Conservation (phyloP, 495 filamentous ascomycete genomes). For the Penicillium roqueforti region DNA sequence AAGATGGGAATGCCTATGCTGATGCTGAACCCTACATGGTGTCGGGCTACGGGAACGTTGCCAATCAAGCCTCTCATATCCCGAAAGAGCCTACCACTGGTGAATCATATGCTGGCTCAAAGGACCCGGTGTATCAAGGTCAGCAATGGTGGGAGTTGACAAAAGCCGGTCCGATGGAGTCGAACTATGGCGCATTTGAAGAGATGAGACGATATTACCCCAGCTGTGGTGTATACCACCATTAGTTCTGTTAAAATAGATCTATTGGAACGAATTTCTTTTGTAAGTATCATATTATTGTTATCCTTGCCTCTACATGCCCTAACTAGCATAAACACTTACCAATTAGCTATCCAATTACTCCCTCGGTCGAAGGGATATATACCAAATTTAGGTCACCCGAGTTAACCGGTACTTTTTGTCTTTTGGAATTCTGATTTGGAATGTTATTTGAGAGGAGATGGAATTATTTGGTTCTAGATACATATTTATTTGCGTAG, state of each 20-base stretch:
- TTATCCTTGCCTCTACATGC: not conserved
- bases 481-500: not conserved
- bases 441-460: not conserved
- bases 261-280: not conserved
- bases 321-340: not conserved
- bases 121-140: conserved; percentile 57
- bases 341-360: not conserved
- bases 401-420: not conserved
- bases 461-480: conserved; percentile 2
- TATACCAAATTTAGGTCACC: not conserved
- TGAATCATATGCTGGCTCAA: conserved; percentile 49
- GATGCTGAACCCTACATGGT: conserved; percentile 69
- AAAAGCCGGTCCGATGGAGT: conserved; percentile 47
- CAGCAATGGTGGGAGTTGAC: conserved; percentile 48
- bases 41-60: conserved; percentile 58
- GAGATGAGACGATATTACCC: conserved; percentile 29
- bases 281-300: not conserved
- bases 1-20: conserved; percentile 33
- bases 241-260: not conserved
- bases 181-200: conserved; percentile 53
- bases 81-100: conserved; percentile 36
- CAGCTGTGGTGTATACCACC: conserved; percentile 3
- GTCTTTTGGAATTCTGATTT: not conserved
- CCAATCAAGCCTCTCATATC: conserved; percentile 19
- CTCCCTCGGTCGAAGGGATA: not conserved